Evolutionary conservation across 805 yeast genomes (phyloP).

Genomic region (Tetrapisispora nanseiensis): DNA sequence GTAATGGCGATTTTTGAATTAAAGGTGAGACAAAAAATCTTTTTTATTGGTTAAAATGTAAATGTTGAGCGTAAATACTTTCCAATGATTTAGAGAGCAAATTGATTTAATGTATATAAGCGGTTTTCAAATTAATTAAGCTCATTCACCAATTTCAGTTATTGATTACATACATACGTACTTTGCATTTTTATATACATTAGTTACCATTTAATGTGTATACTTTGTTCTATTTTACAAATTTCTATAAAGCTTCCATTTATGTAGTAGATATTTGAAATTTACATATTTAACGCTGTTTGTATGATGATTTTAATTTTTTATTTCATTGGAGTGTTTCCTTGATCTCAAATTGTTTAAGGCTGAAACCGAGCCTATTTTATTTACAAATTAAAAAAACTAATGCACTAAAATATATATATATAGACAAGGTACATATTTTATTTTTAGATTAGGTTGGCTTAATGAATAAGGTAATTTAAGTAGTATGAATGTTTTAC

Average conservation of each 20-base stretch:
- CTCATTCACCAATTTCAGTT: slow-evolving; percentile 1
- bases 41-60: background rate
- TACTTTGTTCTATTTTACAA: slow-evolving; percentile 5
- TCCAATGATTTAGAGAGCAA: background rate
- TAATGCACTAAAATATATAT: no score
- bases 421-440: no score
- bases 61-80: slow-evolving; percentile 1
- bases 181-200: slow-evolving; percentile 16
- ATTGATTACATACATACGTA: slow-evolving; percentile 3
- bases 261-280: no score
- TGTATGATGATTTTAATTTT: no score
- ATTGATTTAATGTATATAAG: slow-evolving; percentile 1
- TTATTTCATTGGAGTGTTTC: no score
- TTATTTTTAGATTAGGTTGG: no score
- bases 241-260: background rate
- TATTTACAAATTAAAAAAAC: no score
- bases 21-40: background rate
- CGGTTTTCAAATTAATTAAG: slow-evolving; percentile 1
- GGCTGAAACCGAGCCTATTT: no score
- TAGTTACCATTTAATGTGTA: slow-evolving; percentile 5
- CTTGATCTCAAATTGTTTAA: no score
- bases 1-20: background rate
- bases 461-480: no score
- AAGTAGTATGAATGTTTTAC: slow-evolving; percentile 4
- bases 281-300: no score